Conservation (phyloP, 169 alveolate genomes). For the Cryptosporidium sp. region DNA sequence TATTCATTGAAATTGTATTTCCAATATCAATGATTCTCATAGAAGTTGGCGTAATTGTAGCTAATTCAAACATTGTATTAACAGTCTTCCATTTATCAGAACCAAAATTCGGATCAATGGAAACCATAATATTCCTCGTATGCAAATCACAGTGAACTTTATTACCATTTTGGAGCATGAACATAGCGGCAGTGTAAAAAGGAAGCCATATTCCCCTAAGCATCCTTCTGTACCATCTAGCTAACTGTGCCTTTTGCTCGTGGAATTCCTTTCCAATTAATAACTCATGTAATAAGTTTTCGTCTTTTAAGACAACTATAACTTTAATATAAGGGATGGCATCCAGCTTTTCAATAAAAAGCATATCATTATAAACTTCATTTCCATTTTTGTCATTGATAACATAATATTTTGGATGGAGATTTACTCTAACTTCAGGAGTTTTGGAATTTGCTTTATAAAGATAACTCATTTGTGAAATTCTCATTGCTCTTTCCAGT, state of each 20-base stretch:
- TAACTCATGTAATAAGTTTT: slow-evolving; percentile 26
- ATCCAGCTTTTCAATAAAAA: slow-evolving; percentile 32
- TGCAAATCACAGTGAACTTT: slow-evolving; percentile 69
- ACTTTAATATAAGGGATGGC: slow-evolving; percentile 64
- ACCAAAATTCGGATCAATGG: slow-evolving; percentile 55
- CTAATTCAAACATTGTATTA: slow-evolving; percentile 52
- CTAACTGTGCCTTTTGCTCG: slow-evolving; percentile 52
- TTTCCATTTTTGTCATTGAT: not conserved
- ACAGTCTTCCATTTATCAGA: slow-evolving; percentile 35
- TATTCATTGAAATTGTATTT: slow-evolving; percentile 63
- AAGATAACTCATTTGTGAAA: slow-evolving; percentile 27
- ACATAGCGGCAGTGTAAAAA: slow-evolving; percentile 60
- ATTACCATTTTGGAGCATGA: slow-evolving; percentile 58
- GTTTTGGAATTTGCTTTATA: slow-evolving; percentile 61
- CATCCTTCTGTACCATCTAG: slow-evolving; percentile 67
- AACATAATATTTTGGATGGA: slow-evolving; percentile 62
- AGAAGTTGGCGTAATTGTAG: slow-evolving; percentile 38
- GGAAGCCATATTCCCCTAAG: slow-evolving; percentile 72
- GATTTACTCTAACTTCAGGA: slow-evolving; percentile 27
- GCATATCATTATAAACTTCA: slow-evolving; percentile 54
- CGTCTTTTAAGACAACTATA: slow-evolving; percentile 28
- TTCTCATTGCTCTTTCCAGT: slow-evolving; percentile 55
- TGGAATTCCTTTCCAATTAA: slow-evolving; percentile 34
- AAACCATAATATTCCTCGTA: slow-evolving; percentile 65
- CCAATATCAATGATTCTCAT: slow-evolving; percentile 68